phyloP scores from a whole-genome alignment of 2,329 filamentous ascomycete species.

The Aphanoascus verrucosus region DNA sequence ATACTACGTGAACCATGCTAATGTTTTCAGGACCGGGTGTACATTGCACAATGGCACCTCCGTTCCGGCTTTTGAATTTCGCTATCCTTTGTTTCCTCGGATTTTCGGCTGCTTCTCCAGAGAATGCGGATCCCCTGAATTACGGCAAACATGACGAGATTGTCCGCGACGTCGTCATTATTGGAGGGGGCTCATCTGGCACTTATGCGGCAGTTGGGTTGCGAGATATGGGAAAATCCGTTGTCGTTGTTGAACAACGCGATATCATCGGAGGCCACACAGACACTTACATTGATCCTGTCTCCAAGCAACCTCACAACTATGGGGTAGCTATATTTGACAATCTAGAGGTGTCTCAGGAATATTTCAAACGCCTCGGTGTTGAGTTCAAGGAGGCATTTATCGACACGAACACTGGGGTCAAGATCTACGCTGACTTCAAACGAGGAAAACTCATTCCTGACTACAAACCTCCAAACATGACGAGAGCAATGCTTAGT shows the following conservation, averaged over 20 bases:
- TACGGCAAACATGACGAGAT: neutral
- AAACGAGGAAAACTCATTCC: slow-evolving; percentile 16
- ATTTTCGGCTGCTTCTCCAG: neutral
- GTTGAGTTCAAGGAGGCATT: slow-evolving; percentile 9
- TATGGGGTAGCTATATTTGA: slow-evolving; percentile 22
- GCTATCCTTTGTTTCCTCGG: neutral
- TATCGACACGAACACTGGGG: neutral
- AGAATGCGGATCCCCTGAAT: neutral
- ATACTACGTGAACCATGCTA: neutral
- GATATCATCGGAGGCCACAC: slow-evolving; percentile 23
- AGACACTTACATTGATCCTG: slow-evolving; percentile 21
- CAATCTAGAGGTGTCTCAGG: slow-evolving; percentile 16
- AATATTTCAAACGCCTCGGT: slow-evolving; percentile 22
- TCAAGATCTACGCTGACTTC: slow-evolving; percentile 18
- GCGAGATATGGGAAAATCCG: slow-evolving; percentile 19
- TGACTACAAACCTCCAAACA: slow-evolving; percentile 8
- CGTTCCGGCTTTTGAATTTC: neutral
- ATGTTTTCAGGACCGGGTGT: neutral
- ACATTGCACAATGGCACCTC: neutral
- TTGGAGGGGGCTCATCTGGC: slow-evolving; percentile 24
- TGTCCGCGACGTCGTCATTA: slow-evolving; percentile 21
- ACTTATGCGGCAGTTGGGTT: slow-evolving; percentile 25
- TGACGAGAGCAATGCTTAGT: slow-evolving; percentile 10
- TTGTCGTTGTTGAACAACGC: slow-evolving; percentile 23
- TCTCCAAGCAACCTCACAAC: slow-evolving; percentile 15